Conservation (phyloP, 163 green algal genomes). For the Volvox carteri region DNA sequence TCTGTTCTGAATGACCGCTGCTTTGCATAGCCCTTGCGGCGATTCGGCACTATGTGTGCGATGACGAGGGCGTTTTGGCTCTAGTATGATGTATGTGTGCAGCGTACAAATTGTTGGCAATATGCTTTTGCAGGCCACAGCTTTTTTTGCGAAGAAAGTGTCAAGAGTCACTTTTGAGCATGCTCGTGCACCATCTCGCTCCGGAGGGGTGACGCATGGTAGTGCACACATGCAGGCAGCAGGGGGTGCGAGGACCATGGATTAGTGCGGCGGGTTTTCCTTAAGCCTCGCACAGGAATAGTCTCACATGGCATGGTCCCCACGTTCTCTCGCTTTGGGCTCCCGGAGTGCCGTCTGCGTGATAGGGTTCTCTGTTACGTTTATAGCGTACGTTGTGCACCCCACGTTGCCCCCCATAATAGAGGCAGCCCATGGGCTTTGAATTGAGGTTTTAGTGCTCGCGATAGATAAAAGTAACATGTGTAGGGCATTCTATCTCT, state of each 20-base stretch:
- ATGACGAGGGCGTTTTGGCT: background rate
- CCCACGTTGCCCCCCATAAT: too few species aligned
- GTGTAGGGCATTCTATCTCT: too few species aligned
- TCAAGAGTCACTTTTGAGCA: slow-evolving; percentile 23
- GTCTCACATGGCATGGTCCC: background rate
- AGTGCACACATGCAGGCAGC: background rate
- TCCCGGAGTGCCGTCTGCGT: too few species aligned
- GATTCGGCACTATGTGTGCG: too few species aligned
- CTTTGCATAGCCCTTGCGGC: background rate
- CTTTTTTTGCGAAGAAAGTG: background rate
- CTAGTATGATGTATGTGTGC: background rate
- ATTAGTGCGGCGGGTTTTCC: background rate
- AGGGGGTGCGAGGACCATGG: background rate
- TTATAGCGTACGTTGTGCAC: too few species aligned
- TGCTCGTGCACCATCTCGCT: background rate
- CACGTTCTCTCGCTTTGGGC: background rate
- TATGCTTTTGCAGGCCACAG: slow-evolving; percentile 3
- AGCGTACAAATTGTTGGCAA: background rate
- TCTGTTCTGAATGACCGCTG: slow-evolving; percentile 7
- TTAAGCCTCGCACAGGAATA: background rate
- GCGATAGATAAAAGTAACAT: too few species aligned
- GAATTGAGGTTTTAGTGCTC: too few species aligned
- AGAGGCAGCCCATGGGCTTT: too few species aligned
- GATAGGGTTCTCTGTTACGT: too few species aligned
- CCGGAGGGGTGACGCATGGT: background rate